Conservation (phyloP, 2,329 filamentous ascomycete genomes). For the Bipolaris cookei region DNA sequence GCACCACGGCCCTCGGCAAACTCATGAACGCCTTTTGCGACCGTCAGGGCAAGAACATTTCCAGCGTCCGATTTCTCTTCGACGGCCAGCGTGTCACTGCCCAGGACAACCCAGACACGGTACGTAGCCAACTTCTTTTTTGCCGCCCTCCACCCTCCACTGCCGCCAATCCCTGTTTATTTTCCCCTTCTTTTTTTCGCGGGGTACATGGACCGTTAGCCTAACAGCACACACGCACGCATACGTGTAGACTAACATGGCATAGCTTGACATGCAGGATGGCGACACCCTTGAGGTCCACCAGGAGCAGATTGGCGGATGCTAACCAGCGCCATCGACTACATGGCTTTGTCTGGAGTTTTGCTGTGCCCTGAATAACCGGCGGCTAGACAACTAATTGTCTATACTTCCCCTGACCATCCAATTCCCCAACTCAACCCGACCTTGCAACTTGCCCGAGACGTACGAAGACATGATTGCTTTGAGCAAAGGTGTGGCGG, state of each 20-base stretch:
- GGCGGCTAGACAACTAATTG: conserved; percentile 5
- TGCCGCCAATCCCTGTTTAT: background rate
- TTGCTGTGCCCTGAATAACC: conserved; percentile 5
- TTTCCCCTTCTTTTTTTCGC: background rate
- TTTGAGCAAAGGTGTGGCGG: conserved; percentile 28
- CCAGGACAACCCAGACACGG: conserved; percentile 87
- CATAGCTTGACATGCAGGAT: conserved; percentile 92
- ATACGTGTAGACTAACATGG: conserved; percentile 18
- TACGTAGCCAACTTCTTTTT: conserved; percentile 59
- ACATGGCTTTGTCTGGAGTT: conserved; percentile 9
- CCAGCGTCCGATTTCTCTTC: conserved; percentile 90
- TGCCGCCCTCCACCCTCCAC: background rate
- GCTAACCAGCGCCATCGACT: conserved; percentile 24
- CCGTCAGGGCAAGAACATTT: conserved; percentile 84
- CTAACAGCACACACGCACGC: background rate
- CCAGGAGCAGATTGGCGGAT: conserved; percentile 94
- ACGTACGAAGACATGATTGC: conserved; percentile 18
- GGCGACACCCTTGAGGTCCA: conserved; percentile 97
- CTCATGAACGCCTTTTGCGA: conserved; percentile 99
- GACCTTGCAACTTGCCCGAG: conserved; percentile 11
- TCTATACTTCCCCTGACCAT: background rate
- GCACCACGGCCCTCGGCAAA: conserved; percentile 93
- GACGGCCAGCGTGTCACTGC: conserved; percentile 92
- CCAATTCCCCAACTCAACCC: conserved; percentile 1
- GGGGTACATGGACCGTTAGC: background rate